Conservation (phyloP, 2,329 filamentous ascomycete species). For the Fusarium phyllophilum region DNA sequence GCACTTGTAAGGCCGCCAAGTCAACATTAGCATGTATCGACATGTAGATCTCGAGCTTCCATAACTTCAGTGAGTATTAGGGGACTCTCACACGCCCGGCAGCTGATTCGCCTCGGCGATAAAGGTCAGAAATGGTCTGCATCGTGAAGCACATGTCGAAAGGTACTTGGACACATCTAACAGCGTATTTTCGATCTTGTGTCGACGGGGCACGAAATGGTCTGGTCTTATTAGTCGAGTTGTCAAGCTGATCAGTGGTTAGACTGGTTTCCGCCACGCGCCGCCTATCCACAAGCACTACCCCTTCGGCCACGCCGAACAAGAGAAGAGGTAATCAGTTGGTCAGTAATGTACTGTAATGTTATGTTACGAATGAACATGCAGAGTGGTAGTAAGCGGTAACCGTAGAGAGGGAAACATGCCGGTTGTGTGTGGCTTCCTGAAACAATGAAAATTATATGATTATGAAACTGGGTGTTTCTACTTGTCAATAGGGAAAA, state of each 20-base stretch:
- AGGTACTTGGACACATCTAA: slow-evolving; percentile 3
- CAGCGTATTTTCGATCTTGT: not conserved
- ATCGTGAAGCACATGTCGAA: slow-evolving; percentile 14
- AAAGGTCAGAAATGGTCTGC: not conserved
- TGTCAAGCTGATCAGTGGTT: slow-evolving; percentile 26
- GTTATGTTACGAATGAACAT: not conserved
- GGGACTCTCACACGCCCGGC: not conserved
- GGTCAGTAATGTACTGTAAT: not conserved
- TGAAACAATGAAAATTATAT: slow-evolving; percentile 4
- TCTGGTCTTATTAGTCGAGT: slow-evolving; percentile 1
- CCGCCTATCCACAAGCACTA: slow-evolving; percentile 33
- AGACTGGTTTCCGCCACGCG: slow-evolving; percentile 30
- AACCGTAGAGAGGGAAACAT: not conserved
- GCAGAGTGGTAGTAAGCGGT: slow-evolving; percentile 2
- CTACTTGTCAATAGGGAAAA: not conserved
- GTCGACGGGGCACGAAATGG: not conserved
- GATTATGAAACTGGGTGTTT: not conserved
- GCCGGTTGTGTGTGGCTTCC: slow-evolving; percentile 7
- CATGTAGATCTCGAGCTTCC: slow-evolving; percentile 9
- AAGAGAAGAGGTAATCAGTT: slow-evolving; percentile 5
- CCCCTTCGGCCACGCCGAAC: slow-evolving; percentile 34
- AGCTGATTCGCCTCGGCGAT: not conserved
- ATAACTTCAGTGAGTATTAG: not conserved
- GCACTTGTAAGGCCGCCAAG: not conserved
- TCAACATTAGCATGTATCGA: not conserved